phyloP scores from a whole-genome alignment of 1,139 yeast genomes.

The Diutina rugosa region DNA sequence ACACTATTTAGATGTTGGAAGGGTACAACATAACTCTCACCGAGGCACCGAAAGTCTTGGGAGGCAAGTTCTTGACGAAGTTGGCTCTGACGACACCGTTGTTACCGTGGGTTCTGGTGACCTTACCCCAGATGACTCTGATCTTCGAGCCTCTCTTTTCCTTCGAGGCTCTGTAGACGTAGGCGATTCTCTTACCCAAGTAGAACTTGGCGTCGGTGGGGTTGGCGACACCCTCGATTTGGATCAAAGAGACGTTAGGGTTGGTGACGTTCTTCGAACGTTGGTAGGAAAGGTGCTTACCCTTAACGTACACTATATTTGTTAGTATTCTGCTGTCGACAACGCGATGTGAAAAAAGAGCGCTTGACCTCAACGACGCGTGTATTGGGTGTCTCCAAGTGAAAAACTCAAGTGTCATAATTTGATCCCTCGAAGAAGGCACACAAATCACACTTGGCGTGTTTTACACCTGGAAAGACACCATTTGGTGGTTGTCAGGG shows the following conservation, averaged over 20 bases:
- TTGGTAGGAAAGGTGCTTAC: slow-evolving; percentile 99
- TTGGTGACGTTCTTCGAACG: slow-evolving; percentile 97
- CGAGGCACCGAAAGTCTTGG: slow-evolving; percentile 99
- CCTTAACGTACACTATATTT: slow-evolving; percentile 90
- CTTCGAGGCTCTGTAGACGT: slow-evolving; percentile 97
- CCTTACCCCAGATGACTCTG: slow-evolving; percentile 99
- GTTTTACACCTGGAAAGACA: background rate
- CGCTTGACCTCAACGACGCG: background rate
- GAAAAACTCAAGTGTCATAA: background rate
- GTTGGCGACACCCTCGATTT: slow-evolving; percentile 88
- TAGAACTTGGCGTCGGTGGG: slow-evolving; percentile 96
- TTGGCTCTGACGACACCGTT: slow-evolving; percentile 97
- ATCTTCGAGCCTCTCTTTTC: slow-evolving; percentile 97
- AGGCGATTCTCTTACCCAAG: slow-evolving; percentile 99
- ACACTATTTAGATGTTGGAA: slow-evolving; percentile 76
- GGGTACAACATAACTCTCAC: slow-evolving; percentile 99
- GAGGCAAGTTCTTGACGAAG: slow-evolving; percentile 98
- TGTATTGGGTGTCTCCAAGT: background rate
- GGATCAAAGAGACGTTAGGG: slow-evolving; percentile 95
- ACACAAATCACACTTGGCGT: background rate
- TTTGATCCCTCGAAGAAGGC: too few relatives aligned
- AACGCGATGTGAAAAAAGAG: background rate
- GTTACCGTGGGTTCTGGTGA: slow-evolving; percentile 98
- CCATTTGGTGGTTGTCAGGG: background rate
- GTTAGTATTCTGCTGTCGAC: slow-evolving; percentile 24